These are phyloP conservation scores for Chaetomium cochliodes DNA, from an alignment of 495 filamentous ascomycete genomes.

Conservation along the genomic window DNA sequence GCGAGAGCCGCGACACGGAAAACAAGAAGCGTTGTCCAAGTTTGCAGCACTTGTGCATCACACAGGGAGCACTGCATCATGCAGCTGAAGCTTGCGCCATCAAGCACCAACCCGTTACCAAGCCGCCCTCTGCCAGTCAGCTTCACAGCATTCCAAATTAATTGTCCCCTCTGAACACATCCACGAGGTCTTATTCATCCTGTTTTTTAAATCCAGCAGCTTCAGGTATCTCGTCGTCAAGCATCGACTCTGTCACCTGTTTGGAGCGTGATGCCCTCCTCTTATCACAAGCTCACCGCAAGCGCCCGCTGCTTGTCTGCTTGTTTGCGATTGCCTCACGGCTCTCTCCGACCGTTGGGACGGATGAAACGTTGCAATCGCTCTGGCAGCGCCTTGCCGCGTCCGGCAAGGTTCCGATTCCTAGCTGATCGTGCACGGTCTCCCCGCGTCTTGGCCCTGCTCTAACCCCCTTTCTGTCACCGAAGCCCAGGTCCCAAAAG, in stretches of 20 bases:
- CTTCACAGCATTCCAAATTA: constrained; percentile 11
- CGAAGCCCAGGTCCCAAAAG: not conserved
- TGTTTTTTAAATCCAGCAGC: not conserved
- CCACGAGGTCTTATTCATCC: not conserved
- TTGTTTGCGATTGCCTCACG: not conserved
- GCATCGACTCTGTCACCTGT: not conserved
- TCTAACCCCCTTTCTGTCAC: constrained; percentile 22
- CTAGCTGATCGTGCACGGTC: constrained; percentile 10
- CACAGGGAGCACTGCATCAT: constrained; percentile 5
- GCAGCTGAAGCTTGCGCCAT: constrained; percentile 1
- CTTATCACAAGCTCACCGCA: not conserved
- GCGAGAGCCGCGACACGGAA: not conserved
- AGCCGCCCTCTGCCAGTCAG: constrained; percentile 1
- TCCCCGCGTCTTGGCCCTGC: constrained; percentile 21
- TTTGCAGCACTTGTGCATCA: not conserved
- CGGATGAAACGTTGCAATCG: constrained; percentile 26
- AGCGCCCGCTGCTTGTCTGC: not conserved
- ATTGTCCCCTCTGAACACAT: constrained; percentile 3
- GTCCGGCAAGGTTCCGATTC: constrained; percentile 9
- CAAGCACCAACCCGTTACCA: constrained; percentile 3
- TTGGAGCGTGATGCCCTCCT: not conserved
- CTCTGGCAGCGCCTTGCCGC: constrained; percentile 6
- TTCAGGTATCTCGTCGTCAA: not conserved
- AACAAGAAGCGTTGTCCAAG: not conserved
- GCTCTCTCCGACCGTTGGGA: constrained; percentile 16